Evolutionary conservation across 257 asterid genomes (phyloP), one percentile per base, ranked within the genome.

Genomic region (Nicotiana noctiflora): DNA sequence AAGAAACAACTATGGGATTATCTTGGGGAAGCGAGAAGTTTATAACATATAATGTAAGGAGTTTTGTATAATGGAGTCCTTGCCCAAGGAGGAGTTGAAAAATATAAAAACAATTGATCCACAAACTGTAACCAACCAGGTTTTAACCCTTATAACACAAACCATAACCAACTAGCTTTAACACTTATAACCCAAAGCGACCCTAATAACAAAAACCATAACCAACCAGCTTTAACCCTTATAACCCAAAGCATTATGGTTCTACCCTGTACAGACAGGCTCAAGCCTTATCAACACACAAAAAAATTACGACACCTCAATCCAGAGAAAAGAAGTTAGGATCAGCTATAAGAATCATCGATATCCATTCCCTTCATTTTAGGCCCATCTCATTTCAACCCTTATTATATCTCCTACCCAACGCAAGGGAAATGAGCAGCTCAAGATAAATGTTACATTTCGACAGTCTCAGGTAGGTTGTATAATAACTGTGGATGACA

Each of bases 221-320:
- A 51, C 56, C 56, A 51, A 51, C 56, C n/a, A 67, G 76, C n/a
- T 67, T 67, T 37, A 67, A 67, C n/a, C 56, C 55, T 68, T 68
- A 37, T 68, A 68, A 37, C 76, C 9, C 52, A 52, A 10, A 67
- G 29, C 19, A 18, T n/a, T 67, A n/a, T 37, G 55, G 55, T 67
- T 37, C 55, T 67, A 67, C 18, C 1, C 18, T 10, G 53, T 17
- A 18, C 34, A 31, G 76, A 68, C 32, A 67, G n/a, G 76, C 9
- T 37, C 19, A 68, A 37, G 76, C 76, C 76, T 68, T 29, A 19
- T 40, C 76, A 40, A 68, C 32, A 49, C 55, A 11, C 14, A 2
- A 9, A 59, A 57, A 2, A 59, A 59, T 10, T 9, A n/a, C 5
- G 10, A 57, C 6, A 5, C n/a, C 32, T 68, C 12, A 40, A 40